A percentile compares a stretch with the other conserved stretches of the same genome.
Conservation (phyloP, 306 rosid species). For the Castanopsis chinensis region DNA sequence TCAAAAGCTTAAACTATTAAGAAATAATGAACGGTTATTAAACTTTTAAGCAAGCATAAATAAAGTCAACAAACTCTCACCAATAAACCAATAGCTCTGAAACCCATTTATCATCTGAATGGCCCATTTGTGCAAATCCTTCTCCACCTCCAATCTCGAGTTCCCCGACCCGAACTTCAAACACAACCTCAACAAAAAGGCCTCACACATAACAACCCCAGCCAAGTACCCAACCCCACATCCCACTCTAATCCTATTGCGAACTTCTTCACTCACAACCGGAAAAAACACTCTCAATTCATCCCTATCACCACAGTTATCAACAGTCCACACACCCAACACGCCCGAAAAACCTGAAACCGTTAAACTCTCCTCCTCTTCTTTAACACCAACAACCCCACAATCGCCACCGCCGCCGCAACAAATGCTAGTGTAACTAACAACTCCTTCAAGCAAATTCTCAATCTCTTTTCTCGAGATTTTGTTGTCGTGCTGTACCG, state of each 20-base stretch:
- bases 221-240: conserved; percentile 48
- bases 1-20: no score
- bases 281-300: conserved; percentile 53
- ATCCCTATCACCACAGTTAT: conserved; percentile 28
- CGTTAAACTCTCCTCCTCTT: conserved; percentile 6
- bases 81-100: conserved; percentile 50
- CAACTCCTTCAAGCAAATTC: conserved; percentile 48
- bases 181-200: conserved; percentile 57
- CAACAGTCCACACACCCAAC: conserved; percentile 59
- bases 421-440: conserved; percentile 54
- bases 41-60: background rate
- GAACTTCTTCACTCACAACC: conserved; percentile 34
- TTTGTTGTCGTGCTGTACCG: background rate
- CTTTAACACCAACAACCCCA: conserved; percentile 1
- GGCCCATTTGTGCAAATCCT: conserved; percentile 42
- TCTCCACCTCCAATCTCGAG: conserved; percentile 43
- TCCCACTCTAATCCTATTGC: conserved; percentile 35
- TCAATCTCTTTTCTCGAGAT: conserved; percentile 30
- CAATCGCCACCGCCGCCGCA: conserved; percentile 24
- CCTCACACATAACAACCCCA: conserved; percentile 68
- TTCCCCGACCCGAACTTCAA: conserved; percentile 38
- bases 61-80: conserved; percentile 33
- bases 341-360: conserved; percentile 40
- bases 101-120: conserved; percentile 54
- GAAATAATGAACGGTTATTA: background rate